Base-by-base conservation (phyloP, 164 flowering plant species). In the Euptelea pleiosperma region DNA sequence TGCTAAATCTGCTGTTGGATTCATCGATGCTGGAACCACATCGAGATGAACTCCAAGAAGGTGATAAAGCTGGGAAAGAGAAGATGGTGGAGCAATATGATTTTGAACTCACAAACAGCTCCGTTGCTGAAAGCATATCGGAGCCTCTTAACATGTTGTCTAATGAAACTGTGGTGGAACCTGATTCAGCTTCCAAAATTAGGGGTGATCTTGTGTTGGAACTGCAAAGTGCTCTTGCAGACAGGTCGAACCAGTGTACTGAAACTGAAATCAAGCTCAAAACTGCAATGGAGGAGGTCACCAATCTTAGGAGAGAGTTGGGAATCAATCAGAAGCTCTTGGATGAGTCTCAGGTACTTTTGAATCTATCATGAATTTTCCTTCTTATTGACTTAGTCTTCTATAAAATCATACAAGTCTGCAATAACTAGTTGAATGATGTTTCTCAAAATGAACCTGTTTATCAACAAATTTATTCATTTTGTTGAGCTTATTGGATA, bases 331-430 rank as follows among this genome's bases (percentile, higher is more conserved):
- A 49, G 63, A 84, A 86, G 67, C 86, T 82, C 30, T 73, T 89
- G 22, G 86, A 86, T 76, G 89, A 86, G 74, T 86, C 91, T 60
- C 96, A 84, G 96, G 95, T 87, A 73, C 8, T 19, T 62, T 37
- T 55, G 4, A 9, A 48, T 14, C n/a, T 37, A 14, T 37, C n/a
- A n/a, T n/a, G n/a, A n/a, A n/a, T n/a, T n/a, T n/a, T n/a, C n/a
- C n/a, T n/a, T n/a, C n/a, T n/a, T n/a, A n/a, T n/a, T n/a, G n/a
- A n/a, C n/a, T n/a, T n/a, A n/a, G n/a, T n/a, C n/a, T n/a, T n/a
- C n/a, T n/a, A n/a, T n/a, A n/a, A n/a, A n/a, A n/a, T n/a, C n/a
- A n/a, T n/a, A n/a, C n/a, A n/a, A n/a, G n/a, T n/a, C n/a, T n/a
- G n/a, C n/a, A n/a, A n/a, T n/a, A n/a, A n/a, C n/a, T n/a, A n/a